Evolutionary conservation across 306 rosid species (phyloP).

Genomic region (Canavalia gladiata): DNA sequence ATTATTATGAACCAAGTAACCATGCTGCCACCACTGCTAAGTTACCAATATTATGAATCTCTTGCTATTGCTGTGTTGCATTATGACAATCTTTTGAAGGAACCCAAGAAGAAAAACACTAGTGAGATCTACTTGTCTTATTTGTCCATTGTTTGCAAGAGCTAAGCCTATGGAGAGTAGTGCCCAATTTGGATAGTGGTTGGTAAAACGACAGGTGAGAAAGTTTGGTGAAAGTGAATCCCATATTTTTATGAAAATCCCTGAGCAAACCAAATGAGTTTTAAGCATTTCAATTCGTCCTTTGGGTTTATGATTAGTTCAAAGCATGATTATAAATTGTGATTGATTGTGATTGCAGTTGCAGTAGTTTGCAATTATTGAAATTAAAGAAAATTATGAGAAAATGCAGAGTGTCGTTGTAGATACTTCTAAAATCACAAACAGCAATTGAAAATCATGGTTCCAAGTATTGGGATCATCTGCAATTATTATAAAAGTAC

Average conservation of each 20-base stretch:
- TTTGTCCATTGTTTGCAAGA: neutral
- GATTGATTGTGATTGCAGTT: neutral
- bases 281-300: neutral
- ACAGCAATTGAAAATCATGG: neutral
- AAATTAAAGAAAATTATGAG: neutral
- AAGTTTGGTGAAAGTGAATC: constrained; percentile 30
- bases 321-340: neutral
- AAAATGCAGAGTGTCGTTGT: neutral
- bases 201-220: constrained; percentile 29
- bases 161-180: neutral
- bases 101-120: neutral
- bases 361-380: neutral
- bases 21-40: too few species aligned
- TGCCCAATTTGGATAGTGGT: neutral
- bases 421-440: neutral
- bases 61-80: neutral
- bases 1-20: neutral
- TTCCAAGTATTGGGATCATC: neutral
- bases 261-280: neutral
- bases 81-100: constrained; percentile 11
- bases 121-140: neutral
- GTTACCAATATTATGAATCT: constrained; percentile 9
- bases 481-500: constrained; percentile 5
- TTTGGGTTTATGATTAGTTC: neutral
- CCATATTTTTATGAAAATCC: constrained; percentile 5